A percentile compares a stretch with the other conserved stretches of the same genome.
Evolutionary conservation across 2,329 filamentous ascomycete genomes (phyloP).

Genomic region (Trichoderma sp.): DNA sequence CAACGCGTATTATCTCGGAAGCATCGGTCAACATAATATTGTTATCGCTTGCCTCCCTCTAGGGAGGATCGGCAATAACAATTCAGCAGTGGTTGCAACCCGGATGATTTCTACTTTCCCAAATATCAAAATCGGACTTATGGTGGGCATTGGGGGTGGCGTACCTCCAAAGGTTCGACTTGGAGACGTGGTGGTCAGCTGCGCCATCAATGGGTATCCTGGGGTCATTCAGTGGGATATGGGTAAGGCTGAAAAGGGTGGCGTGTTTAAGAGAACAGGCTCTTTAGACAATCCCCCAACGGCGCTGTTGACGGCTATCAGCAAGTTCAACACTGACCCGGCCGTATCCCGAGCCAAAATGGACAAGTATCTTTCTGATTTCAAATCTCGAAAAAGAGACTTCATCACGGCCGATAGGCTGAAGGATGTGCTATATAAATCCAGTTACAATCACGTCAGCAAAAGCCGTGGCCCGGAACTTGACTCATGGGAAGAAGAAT

Average conservation of each 20-base stretch:
- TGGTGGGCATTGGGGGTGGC: constrained; percentile 26
- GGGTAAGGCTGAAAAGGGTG: background rate
- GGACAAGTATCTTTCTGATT: background rate
- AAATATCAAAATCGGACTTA: constrained; percentile 22
- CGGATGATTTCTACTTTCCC: constrained; percentile 33
- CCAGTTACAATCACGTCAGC: background rate
- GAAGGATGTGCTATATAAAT: background rate
- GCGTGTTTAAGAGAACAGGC: background rate
- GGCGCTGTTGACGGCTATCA: background rate
- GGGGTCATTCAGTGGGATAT: background rate
- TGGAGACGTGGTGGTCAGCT: constrained; percentile 23
- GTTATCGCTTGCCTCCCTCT: constrained; percentile 31
- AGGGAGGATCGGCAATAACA: constrained; percentile 29
- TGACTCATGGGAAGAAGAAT: background rate
- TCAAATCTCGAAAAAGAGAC: background rate
- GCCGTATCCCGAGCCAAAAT: background rate
- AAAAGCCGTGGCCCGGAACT: background rate
- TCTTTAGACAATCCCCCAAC: background rate
- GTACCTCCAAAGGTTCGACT: constrained; percentile 16
- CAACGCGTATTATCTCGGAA: constrained; percentile 28
- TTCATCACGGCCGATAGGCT: background rate
- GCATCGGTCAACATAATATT: constrained; percentile 30
- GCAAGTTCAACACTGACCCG: background rate
- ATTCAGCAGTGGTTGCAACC: constrained; percentile 30
- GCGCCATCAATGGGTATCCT: background rate